Conservation (phyloP, 2,329 filamentous ascomycete genomes). For the Alternaria tenuissima region DNA sequence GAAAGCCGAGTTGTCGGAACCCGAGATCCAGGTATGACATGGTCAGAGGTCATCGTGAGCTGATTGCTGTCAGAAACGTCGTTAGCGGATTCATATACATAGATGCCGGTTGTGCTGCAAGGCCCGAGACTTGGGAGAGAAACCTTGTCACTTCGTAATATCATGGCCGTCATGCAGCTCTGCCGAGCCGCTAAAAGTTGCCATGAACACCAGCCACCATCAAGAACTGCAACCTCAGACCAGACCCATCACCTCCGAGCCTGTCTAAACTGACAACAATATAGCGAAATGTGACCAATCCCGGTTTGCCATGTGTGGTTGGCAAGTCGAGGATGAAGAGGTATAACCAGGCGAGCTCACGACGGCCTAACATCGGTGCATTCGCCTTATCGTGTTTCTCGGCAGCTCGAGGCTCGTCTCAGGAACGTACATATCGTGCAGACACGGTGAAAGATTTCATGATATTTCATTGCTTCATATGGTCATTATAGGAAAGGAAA, state of each 20-base stretch:
- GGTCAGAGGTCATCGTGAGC: not conserved
- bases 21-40: not conserved
- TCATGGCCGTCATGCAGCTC: not conserved
- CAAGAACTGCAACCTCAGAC: not conserved
- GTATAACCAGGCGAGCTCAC: not conserved
- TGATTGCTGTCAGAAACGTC: not conserved
- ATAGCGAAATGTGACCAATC: not conserved
- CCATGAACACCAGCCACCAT: not conserved
- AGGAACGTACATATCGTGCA: not conserved
- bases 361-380: not conserved
- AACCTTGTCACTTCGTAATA: not conserved
- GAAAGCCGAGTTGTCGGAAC: not conserved
- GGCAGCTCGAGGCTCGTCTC: not conserved
- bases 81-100: not conserved
- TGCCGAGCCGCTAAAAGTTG: constrained; percentile 1
- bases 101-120: not conserved
- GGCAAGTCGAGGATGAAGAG: not conserved
- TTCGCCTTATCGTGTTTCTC: not conserved
- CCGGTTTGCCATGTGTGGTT: not conserved
- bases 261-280: not conserved
- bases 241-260: not conserved
- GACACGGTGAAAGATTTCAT: not conserved
- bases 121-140: not conserved
- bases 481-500: not conserved
- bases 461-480: not conserved